Percentiles rank a stretch among this genome's conserved stretches.
These are phyloP conservation scores for Skeletonema menzelii DNA, from an alignment of 108 stramenopile species.

Conservation along the genomic window DNA sequence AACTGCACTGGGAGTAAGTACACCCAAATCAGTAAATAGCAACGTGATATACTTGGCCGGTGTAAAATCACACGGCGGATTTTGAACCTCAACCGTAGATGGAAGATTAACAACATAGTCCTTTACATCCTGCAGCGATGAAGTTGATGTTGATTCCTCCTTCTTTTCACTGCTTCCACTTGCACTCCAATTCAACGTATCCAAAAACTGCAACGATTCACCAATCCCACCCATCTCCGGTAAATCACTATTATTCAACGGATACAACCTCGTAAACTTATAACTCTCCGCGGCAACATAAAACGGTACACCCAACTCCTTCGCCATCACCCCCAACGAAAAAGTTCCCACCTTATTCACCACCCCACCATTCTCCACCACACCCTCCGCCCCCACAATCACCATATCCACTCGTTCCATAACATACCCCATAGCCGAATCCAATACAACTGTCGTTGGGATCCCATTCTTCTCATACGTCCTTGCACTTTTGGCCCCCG, in stretches of 20 bases:
- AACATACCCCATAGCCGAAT: slow-evolving; percentile 93
- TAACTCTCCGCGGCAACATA: slow-evolving; percentile 98
- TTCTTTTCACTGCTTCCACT: slow-evolving; percentile 5
- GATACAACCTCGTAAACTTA: slow-evolving; percentile 97
- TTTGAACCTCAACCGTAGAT: slow-evolving; percentile 60
- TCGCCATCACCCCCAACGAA: slow-evolving; percentile 84
- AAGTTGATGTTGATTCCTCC: neutral
- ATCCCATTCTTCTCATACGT: slow-evolving; percentile 78
- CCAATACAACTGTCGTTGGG: slow-evolving; percentile 88
- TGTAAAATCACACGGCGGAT: slow-evolving; percentile 92
- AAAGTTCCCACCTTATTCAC: slow-evolving; percentile 95
- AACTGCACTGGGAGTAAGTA: slow-evolving; percentile 96
- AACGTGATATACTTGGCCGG: slow-evolving; percentile 96
- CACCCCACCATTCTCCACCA: slow-evolving; percentile 96
- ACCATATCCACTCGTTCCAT: slow-evolving; percentile 95
- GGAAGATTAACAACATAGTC: slow-evolving; percentile 47
- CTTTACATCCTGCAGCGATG: neutral
- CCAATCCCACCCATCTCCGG: slow-evolving; percentile 44
- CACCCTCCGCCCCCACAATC: slow-evolving; percentile 95
- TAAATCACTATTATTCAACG: slow-evolving; percentile 91
- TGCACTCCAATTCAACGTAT: slow-evolving; percentile 57
- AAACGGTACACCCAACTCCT: slow-evolving; percentile 91
- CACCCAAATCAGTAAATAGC: slow-evolving; percentile 97
- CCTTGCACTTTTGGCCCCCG: slow-evolving; percentile 78
- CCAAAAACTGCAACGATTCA: slow-evolving; percentile 48